Conservation (phyloP, 352 stramenopile species). For the Globisporangium megalacanthum region DNA sequence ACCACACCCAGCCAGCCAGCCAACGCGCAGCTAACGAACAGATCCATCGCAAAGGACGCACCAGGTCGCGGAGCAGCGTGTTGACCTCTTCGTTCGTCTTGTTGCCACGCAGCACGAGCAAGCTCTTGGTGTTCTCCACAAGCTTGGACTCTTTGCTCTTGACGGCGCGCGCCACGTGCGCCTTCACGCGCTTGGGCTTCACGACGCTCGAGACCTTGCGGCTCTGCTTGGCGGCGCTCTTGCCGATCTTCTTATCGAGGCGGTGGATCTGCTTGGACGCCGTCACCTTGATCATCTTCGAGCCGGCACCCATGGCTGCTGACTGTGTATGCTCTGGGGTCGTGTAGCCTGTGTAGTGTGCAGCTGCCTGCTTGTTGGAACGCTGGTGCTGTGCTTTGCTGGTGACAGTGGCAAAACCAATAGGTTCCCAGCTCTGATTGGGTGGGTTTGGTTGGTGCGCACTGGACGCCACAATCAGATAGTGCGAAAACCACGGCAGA, state of each 20-base stretch:
- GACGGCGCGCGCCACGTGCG: constrained; percentile 70
- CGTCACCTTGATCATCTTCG: constrained; percentile 64
- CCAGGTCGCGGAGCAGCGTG: constrained; percentile 73
- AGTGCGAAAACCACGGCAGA: background rate
- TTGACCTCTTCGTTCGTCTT: constrained; percentile 86
- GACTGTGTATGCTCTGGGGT: background rate
- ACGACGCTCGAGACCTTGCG: constrained; percentile 62
- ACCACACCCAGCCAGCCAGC: background rate
- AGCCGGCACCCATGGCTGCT: constrained; percentile 44
- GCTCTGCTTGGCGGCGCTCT: constrained; percentile 63
- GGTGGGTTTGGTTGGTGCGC: constrained; percentile 40
- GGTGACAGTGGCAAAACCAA: background rate
- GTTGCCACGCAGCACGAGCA: constrained; percentile 86
- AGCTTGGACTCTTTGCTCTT: constrained; percentile 90
- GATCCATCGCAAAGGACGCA: background rate
- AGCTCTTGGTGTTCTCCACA: constrained; percentile 89
- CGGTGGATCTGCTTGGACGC: constrained; percentile 65
- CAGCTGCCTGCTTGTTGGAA: constrained; percentile 5
- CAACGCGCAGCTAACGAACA: too few relatives aligned
- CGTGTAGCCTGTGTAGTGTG: too few relatives aligned
- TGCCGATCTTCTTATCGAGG: constrained; percentile 56
- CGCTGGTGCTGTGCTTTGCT: background rate
- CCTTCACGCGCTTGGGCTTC: constrained; percentile 80
- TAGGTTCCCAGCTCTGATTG: constrained; percentile 1
- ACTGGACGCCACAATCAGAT: background rate